These are phyloP conservation scores for Dissoconium aciculare DNA, from an alignment of 2,329 filamentous ascomycete genomes.

Conservation along the genomic window DNA sequence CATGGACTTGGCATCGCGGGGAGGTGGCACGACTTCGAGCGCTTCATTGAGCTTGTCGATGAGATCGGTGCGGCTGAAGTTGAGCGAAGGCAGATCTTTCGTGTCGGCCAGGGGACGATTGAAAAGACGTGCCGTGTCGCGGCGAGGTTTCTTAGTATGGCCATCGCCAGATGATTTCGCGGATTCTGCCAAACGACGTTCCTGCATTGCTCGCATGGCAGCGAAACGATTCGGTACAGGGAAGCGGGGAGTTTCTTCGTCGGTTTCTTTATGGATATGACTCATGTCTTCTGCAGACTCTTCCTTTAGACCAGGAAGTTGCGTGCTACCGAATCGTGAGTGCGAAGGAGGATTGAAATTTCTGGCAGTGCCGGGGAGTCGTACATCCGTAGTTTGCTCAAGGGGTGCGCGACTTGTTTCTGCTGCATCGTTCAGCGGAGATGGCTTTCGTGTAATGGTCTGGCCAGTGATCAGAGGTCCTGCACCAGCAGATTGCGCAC, in stretches of 20 bases:
- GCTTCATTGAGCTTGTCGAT: slow-evolving; percentile 32
- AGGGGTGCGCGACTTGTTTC: slow-evolving; percentile 11
- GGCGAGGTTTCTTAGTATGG: slow-evolving; percentile 17
- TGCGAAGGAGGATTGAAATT: too few relatives aligned
- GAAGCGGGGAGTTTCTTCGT: slow-evolving; percentile 14
- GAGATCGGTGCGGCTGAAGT: slow-evolving; percentile 34
- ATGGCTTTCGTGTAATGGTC: slow-evolving; percentile 16
- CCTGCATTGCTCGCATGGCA: slow-evolving; percentile 24
- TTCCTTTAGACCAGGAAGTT: slow-evolving; percentile 34
- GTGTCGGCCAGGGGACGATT: slow-evolving; percentile 24
- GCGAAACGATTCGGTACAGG: slow-evolving; percentile 21
- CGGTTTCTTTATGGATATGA: slow-evolving; percentile 17
- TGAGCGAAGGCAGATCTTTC: slow-evolving; percentile 32
- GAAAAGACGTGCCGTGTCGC: slow-evolving; percentile 18
- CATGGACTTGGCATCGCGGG: too few relatives aligned
- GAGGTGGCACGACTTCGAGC: slow-evolving; percentile 25
- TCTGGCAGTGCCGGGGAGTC: slow-evolving; percentile 11
- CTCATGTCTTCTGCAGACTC: slow-evolving; percentile 35
- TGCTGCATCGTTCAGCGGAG: slow-evolving; percentile 14
- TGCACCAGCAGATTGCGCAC: slow-evolving; percentile 9
- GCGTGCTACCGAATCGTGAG: slow-evolving; percentile 18
- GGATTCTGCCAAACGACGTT: slow-evolving; percentile 20
- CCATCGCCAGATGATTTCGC: too few relatives aligned
- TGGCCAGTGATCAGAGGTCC: slow-evolving; percentile 12
- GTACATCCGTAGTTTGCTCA: slow-evolving; percentile 17